phyloP scores from a whole-genome alignment of 345 rosid species.

The Eucalyptus guilfoylei region DNA sequence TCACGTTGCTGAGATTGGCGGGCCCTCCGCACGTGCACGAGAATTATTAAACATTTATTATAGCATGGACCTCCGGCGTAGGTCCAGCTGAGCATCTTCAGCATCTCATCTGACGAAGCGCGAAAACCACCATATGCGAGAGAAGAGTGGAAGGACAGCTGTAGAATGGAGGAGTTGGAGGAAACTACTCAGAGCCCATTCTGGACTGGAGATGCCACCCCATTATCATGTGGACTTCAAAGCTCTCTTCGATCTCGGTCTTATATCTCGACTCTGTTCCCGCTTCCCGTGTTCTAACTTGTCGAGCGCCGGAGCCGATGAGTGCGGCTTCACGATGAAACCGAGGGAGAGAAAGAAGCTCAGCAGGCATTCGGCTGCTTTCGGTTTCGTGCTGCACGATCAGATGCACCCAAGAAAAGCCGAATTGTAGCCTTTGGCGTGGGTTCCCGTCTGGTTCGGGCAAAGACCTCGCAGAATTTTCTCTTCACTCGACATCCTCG shows the following conservation, averaged over 20 bases:
- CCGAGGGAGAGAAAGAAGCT: not conserved
- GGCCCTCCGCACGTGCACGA: no score
- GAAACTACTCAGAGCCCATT: not conserved
- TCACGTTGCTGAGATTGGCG: fast-evolving
- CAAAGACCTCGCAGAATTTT: not conserved
- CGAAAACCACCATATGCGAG: no score
- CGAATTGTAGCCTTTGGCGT: not conserved
- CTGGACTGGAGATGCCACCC: not conserved
- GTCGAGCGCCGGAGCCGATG: not conserved
- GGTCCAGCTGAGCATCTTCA: not conserved
- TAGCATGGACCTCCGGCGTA: not conserved
- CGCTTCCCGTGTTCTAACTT: not conserved
- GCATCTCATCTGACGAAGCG: not conserved
- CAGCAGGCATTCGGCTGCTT: not conserved
- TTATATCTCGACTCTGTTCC: not conserved
- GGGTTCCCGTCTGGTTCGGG: not conserved
- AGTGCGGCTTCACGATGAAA: not conserved
- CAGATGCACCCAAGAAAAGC: not conserved
- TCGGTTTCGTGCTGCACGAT: not conserved
- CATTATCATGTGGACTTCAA: not conserved
- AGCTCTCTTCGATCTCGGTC: not conserved
- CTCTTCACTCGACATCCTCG: not conserved
- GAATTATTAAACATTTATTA: not conserved
- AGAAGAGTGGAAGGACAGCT: no score
- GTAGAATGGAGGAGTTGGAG: not conserved